These are phyloP conservation scores for Blastobotrys americana DNA, from an alignment of 805 yeast genomes.

Conservation along the genomic window DNA sequence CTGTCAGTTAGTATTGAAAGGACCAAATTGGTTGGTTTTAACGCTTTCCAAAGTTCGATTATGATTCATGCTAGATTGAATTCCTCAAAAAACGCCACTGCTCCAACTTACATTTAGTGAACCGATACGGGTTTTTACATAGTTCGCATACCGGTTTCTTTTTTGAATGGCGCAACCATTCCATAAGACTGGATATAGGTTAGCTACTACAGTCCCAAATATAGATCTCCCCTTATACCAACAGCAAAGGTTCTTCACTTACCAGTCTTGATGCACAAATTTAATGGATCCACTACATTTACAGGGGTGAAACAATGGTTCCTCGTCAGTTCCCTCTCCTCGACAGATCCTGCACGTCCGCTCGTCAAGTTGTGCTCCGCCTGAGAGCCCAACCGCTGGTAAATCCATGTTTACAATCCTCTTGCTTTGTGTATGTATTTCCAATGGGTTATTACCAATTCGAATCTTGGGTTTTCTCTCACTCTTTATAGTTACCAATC, in stretches of 20 bases:
- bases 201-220: background rate
- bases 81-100: background rate
- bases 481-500: too few species aligned
- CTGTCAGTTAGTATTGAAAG: slow-evolving; percentile 13
- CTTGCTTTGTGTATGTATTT: too few species aligned
- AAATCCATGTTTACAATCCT: too few species aligned
- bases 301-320: slow-evolving; percentile 87
- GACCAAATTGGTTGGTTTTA: too few species aligned
- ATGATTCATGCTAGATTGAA: too few species aligned
- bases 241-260: slow-evolving; percentile 7
- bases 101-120: slow-evolving; percentile 38
- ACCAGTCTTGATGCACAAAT: slow-evolving; percentile 87
- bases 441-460: too few species aligned
- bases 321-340: slow-evolving; percentile 72
- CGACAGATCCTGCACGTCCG: slow-evolving; percentile 86
- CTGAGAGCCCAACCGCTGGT: too few species aligned
- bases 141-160: slow-evolving; percentile 74
- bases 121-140: slow-evolving; percentile 68
- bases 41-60: too few species aligned
- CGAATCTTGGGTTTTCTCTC: too few species aligned
- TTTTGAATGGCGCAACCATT: slow-evolving; percentile 73
- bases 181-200: slow-evolving; percentile 39
- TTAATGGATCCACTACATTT: slow-evolving; percentile 89
- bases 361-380: slow-evolving; percentile 29
- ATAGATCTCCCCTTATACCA: background rate